Percentiles rank a stretch among this genome's conserved stretches.
phyloP scores from a whole-genome alignment of 805 yeast genomes.

The Pichia cephalocereana region DNA sequence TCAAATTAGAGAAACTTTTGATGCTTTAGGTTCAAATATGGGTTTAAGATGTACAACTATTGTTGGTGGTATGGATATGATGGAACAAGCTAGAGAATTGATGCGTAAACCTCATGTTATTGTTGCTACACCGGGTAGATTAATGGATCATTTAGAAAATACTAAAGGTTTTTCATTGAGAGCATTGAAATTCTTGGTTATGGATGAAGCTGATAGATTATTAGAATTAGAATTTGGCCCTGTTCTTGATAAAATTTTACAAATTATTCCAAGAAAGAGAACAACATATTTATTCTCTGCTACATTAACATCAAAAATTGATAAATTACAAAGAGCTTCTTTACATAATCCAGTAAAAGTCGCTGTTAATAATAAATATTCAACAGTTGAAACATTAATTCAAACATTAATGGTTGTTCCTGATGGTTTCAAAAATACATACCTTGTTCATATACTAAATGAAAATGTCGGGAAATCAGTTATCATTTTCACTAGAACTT shows the following conservation, averaged over 20 bases:
- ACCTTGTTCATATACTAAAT: slow-evolving; percentile 69
- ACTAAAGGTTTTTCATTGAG: slow-evolving; percentile 84
- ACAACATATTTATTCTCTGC: slow-evolving; percentile 88
- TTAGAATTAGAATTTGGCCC: slow-evolving; percentile 97
- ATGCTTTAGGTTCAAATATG: slow-evolving; percentile 85
- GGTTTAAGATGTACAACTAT: slow-evolving; percentile 84
- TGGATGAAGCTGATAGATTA: slow-evolving; percentile 96
- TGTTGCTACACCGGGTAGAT: slow-evolving; percentile 86
- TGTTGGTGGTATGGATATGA: slow-evolving; percentile 98
- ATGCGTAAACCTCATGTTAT: slow-evolving; percentile 91
- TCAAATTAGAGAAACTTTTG: slow-evolving; percentile 90
- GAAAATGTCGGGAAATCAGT: slow-evolving; percentile 78
- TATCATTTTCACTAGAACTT: slow-evolving; percentile 87
- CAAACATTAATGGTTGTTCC: slow-evolving; percentile 88
- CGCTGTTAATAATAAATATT: slow-evolving; percentile 79
- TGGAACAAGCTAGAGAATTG: slow-evolving; percentile 92
- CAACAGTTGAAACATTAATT: slow-evolving; percentile 88
- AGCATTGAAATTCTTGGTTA: slow-evolving; percentile 70
- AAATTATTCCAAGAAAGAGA: slow-evolving; percentile 74
- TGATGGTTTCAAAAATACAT: slow-evolving; percentile 87
- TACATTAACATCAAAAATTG: slow-evolving; percentile 94
- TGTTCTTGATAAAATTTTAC: slow-evolving; percentile 76
- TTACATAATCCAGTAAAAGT: slow-evolving; percentile 81
- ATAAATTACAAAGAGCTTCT: slow-evolving; percentile 89
- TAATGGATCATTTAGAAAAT: slow-evolving; percentile 87